A percentile compares a stretch with the other conserved stretches of the same genome.
These are phyloP conservation scores for Striga asiatica DNA, from an alignment of 257 asterid species.

Conservation along the genomic window DNA sequence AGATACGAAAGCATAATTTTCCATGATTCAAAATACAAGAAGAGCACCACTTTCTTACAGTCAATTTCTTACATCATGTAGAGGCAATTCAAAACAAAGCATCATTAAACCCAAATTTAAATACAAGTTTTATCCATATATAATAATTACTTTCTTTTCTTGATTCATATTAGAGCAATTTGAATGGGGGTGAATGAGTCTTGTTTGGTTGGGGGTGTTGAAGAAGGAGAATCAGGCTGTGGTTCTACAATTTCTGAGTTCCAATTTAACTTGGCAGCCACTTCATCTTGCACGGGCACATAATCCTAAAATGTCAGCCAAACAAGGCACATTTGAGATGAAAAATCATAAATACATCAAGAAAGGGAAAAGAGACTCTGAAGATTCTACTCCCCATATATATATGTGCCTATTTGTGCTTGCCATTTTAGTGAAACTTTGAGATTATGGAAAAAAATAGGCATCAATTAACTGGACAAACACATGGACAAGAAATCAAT, in stretches of 20 bases:
- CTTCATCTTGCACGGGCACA: constrained; percentile 42
- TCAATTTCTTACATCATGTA: too few relatives aligned
- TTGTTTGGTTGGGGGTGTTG: not conserved
- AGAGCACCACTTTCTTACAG: too few relatives aligned
- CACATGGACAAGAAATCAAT: not conserved
- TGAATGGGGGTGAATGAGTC: not conserved
- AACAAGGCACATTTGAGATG: not conserved
- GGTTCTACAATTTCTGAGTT: not conserved
- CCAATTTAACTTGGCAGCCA: constrained; percentile 39
- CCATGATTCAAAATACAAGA: too few relatives aligned
- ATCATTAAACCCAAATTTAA: too few relatives aligned
- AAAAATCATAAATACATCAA: not conserved
- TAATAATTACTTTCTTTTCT: too few relatives aligned
- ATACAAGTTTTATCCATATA: too few relatives aligned
- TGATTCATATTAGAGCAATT: too few relatives aligned
- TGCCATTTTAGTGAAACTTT: constrained; percentile 28
- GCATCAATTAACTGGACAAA: not conserved
- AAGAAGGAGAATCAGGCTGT: too few relatives aligned
- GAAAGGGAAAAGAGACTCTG: constrained; percentile 10
- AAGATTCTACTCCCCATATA: constrained; percentile 18
- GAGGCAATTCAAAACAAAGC: too few relatives aligned
- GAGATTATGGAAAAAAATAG: constrained; percentile 10
- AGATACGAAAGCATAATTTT: too few relatives aligned
- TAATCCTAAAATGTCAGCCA: constrained; percentile 27
- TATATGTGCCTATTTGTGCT: constrained; percentile 12